These are phyloP conservation scores for Carex cristatella DNA, from an alignment of 176 grass and related monocot species.

Conservation along the genomic window DNA sequence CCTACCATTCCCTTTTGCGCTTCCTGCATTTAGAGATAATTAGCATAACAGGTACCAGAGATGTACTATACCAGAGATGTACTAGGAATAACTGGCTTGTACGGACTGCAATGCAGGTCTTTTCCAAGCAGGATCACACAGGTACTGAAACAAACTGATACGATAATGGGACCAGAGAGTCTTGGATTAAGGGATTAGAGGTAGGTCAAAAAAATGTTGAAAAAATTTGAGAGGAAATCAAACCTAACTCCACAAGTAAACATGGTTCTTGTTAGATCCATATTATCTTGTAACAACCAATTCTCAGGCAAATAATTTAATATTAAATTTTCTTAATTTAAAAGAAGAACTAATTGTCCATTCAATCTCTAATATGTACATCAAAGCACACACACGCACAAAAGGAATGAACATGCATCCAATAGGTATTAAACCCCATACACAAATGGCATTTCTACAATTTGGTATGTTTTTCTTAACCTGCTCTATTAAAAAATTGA, in stretches of 20 bases:
- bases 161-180: background rate
- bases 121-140: background rate
- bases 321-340: background rate
- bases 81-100: background rate
- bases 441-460: background rate
- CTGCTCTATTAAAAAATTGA: background rate
- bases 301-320: background rate
- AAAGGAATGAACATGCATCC: background rate
- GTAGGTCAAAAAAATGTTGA: background rate
- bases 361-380: background rate
- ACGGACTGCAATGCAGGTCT: background rate
- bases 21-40: slow-evolving; percentile 16
- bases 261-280: background rate
- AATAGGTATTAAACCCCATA: background rate
- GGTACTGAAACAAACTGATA: background rate
- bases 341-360: background rate
- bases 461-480: background rate
- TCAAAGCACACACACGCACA: background rate
- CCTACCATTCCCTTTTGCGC: slow-evolving; percentile 49
- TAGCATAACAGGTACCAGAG: background rate
- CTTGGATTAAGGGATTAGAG: background rate
- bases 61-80: background rate
- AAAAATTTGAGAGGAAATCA: background rate
- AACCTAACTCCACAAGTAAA: background rate
- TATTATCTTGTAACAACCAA: background rate